Evolutionary conservation across 139 green algal species (phyloP).

Genomic region (Chlamydomonas incerta): DNA sequence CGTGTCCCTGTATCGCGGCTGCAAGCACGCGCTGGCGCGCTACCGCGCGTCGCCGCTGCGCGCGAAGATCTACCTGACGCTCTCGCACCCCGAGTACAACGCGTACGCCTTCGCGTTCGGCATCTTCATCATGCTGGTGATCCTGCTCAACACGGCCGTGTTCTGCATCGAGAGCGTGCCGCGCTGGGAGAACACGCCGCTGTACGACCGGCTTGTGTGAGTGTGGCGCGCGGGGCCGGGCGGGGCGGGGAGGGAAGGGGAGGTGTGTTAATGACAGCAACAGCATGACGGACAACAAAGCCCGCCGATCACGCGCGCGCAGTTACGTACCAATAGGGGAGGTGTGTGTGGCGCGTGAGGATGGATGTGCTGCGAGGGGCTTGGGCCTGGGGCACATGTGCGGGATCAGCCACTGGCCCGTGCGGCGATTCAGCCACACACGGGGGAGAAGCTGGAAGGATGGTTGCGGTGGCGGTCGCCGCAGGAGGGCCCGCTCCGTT

Average conservation of each 20-base stretch:
- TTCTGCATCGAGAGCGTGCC: slow-evolving; percentile 42
- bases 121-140: slow-evolving; percentile 12
- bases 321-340: too few relatives aligned
- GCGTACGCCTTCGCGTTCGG: background rate
- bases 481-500: too few relatives aligned
- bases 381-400: too few relatives aligned
- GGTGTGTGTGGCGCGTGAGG: too few relatives aligned
- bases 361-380: too few relatives aligned
- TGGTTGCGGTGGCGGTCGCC: too few relatives aligned
- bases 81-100: slow-evolving; percentile 35
- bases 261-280: too few relatives aligned
- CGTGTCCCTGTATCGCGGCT: background rate
- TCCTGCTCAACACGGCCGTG: slow-evolving; percentile 37
- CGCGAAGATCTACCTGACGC: slow-evolving; percentile 4
- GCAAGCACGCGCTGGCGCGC: background rate
- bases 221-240: background rate
- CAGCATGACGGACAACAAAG: too few relatives aligned
- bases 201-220: slow-evolving; percentile 42
- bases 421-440: too few relatives aligned
- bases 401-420: too few relatives aligned
- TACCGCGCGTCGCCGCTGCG: slow-evolving; percentile 5
- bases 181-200: background rate
- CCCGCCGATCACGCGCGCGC: too few relatives aligned
- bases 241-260: background rate
- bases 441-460: too few relatives aligned